A percentile compares a stretch with the other conserved stretches of the same genome.
Evolutionary conservation across 257 asterid species (phyloP).

Genomic region (Ophiorrhiza pumila): DNA sequence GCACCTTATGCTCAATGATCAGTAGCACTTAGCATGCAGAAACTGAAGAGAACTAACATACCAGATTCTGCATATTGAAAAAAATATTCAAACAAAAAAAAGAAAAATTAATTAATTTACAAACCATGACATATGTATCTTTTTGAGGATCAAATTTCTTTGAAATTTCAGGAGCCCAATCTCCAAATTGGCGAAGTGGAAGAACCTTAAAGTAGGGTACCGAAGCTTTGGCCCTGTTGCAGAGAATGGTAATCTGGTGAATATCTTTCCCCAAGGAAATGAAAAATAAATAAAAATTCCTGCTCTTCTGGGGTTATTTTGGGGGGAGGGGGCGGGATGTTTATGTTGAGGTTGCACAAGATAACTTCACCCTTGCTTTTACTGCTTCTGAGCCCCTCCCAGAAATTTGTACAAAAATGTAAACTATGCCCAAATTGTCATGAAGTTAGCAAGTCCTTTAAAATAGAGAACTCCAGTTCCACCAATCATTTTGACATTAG

Average conservation of each 20-base stretch:
- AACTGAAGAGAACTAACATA: not conserved
- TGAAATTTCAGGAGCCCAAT: conserved; percentile 84
- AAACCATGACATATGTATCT: conserved; percentile 86
- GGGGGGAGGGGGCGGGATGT: not conserved
- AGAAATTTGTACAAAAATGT: not conserved
- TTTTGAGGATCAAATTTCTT: conserved; percentile 71
- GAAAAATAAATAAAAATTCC: not conserved
- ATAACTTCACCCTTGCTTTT: not conserved
- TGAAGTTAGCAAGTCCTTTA: not conserved
- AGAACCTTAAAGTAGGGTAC: conserved; percentile 81
- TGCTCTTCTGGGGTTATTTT: not conserved
- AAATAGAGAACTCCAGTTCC: not conserved
- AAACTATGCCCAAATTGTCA: not conserved
- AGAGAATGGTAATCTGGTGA: conserved; percentile 5
- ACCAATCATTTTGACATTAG: not conserved
- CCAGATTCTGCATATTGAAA: not conserved
- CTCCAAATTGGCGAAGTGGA: conserved; percentile 90
- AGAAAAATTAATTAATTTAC: conserved; percentile 16
- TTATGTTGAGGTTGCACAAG: not conserved
- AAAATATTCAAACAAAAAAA: not conserved
- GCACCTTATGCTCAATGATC: not conserved
- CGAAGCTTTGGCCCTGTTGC: conserved; percentile 69
- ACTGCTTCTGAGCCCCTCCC: not conserved
- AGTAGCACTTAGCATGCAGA: not conserved
- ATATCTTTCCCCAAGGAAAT: not conserved